Base-by-base conservation (phyloP, 164 flowering plant genomes). In the Nymphaea colorata region DNA sequence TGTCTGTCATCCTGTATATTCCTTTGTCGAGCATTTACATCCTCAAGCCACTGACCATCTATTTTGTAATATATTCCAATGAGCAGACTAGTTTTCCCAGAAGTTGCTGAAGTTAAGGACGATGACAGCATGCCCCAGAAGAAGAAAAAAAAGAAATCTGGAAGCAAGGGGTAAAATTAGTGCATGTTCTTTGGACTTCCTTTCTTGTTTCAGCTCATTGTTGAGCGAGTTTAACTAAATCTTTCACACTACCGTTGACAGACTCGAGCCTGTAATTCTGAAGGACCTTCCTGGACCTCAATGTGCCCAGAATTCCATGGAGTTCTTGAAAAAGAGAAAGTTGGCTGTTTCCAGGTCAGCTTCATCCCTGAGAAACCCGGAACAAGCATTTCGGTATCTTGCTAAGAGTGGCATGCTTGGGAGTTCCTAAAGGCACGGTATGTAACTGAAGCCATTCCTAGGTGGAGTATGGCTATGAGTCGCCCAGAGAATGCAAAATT, bases 361-460 rank as follows among this genome's bases (percentile, higher is more conserved):
- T 51, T 74, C 96, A 3, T 87, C 88, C 72, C 73, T 93, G 78
- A 82, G 82, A 76, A 91, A 90, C 79, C 76, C 96, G 62, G 83
- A 79, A 59, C 92, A 87, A 81, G 98, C 98, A 42, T 73, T 91
- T 61, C 87, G 97, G 64, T 77, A 87, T 68, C 77, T 92, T 47
- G 83, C 90, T 43, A 64, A 67, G 5, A 76, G 84, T 43, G 89
- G 90, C 69, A 68, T 87, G 74, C 74, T 90, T 57, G 69, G 66
- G n/a, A 74, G 57, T 15, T 51, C 57, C 14, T 51, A 15, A 51
- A 51, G 57, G 36, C 36, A 25, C 36, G 36, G 36, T 25, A 25
- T 25, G 36, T 25, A 25, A 1, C 36, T 25, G 36, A 25, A 25
- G 36, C 36, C 36, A 25, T 25, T 25, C 36, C 36, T 25, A 1